These are phyloP conservation scores for Barnettozyma botsteinii DNA, from an alignment of 805 yeast species.

Conservation along the genomic window DNA sequence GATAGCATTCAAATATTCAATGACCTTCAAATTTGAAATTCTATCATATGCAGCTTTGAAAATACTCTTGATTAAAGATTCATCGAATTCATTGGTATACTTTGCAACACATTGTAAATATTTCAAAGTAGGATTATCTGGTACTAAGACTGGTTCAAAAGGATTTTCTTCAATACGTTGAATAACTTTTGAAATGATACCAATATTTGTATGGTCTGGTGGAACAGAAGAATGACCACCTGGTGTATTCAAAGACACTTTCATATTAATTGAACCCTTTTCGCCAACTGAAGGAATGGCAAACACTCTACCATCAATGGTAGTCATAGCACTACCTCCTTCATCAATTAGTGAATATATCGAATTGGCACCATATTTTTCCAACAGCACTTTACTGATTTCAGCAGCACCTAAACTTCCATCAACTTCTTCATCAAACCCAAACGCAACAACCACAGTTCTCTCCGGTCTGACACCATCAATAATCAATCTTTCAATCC, in stretches of 20 bases:
- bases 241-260: conserved; percentile 46
- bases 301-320: conserved; percentile 32
- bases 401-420: conserved; percentile 56
- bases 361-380: conserved; percentile 53
- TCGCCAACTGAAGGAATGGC: conserved; percentile 57
- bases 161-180: conserved; percentile 49
- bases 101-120: conserved; percentile 59
- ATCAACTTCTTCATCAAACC: conserved; percentile 70
- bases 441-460: conserved; percentile 56
- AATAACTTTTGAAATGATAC: conserved; percentile 54
- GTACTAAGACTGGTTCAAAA: conserved; percentile 39
- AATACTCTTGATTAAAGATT: conserved; percentile 24
- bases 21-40: conserved; percentile 31
- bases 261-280: conserved; percentile 52
- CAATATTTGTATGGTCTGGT: conserved; percentile 70
- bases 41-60: conserved; percentile 30
- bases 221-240: conserved; percentile 76
- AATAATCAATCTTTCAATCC: conserved; percentile 45
- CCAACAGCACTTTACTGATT: conserved; percentile 40
- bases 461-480: conserved; percentile 47
- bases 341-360: conserved; percentile 63
- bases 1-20: conserved; percentile 29
- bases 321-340: conserved; percentile 40
- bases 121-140: conserved; percentile 48
- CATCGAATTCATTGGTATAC: conserved; percentile 28